phyloP scores from a whole-genome alignment of 2,329 filamentous ascomycete genomes.

The Fusarium solani-melongenae region DNA sequence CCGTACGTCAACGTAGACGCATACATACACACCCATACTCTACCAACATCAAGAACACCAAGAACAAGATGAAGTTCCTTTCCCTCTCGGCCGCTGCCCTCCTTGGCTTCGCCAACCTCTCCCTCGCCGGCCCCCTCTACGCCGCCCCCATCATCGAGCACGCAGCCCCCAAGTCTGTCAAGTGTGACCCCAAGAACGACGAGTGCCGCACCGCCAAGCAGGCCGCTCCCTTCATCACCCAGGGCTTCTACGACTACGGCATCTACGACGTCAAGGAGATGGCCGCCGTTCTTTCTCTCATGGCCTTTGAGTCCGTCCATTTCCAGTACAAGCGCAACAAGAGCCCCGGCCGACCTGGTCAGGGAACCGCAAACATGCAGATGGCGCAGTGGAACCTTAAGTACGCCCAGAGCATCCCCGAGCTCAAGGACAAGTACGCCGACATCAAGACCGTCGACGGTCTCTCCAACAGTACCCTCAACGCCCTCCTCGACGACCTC shows the following conservation, averaged over 20 bases:
- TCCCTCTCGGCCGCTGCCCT: constrained; percentile 23
- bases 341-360: constrained; percentile 66
- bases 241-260: constrained; percentile 67
- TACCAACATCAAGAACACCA: neutral
- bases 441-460: constrained; percentile 42
- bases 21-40: neutral
- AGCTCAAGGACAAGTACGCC: constrained; percentile 49
- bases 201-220: constrained; percentile 75
- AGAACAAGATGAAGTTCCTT: constrained; percentile 44
- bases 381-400: constrained; percentile 55
- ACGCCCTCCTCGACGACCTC: constrained; percentile 58
- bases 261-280: constrained; percentile 68
- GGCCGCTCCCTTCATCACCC: constrained; percentile 67
- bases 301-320: constrained; percentile 76
- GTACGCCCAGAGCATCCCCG: constrained; percentile 60
- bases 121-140: constrained; percentile 28
- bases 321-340: constrained; percentile 80
- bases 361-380: constrained; percentile 75
- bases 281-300: constrained; percentile 76
- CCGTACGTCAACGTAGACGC: neutral
- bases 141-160: constrained; percentile 56
- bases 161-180: constrained; percentile 67
- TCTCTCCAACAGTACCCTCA: constrained; percentile 47
- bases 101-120: constrained; percentile 29
- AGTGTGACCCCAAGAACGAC: constrained; percentile 60